Evolutionary conservation across 23 red algal genomes (phyloP).

Genomic region (Gracilaria caudata): DNA sequence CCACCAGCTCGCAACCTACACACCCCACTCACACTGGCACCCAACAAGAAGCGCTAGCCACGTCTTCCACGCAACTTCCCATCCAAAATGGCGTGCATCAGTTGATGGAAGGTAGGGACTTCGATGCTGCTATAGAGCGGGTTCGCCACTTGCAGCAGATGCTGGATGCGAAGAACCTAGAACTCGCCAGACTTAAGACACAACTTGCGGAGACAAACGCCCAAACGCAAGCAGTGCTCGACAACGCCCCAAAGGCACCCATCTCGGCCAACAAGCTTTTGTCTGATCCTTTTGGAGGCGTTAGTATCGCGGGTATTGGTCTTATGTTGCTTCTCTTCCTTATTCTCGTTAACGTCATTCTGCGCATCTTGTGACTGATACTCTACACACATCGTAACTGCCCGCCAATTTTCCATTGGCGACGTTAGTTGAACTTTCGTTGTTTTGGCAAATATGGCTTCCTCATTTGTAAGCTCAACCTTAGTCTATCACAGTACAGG

Average conservation of each 20-base stretch:
- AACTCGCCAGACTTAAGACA: conserved; percentile 50
- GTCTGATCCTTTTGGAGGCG: conserved; percentile 63
- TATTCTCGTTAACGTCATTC: conserved; percentile 53
- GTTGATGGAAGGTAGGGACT: conserved; percentile 16
- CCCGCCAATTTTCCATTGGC: neutral
- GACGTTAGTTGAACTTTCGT: neutral
- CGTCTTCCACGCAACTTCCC: neutral
- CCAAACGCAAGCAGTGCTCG: conserved; percentile 42
- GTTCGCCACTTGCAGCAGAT: conserved; percentile 45
- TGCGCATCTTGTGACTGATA: conserved; percentile 30
- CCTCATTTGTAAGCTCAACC: neutral
- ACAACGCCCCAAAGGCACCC: conserved; percentile 56
- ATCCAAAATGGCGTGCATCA: conserved; percentile 11
- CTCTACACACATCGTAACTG: neutral
- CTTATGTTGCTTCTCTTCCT: conserved; percentile 59
- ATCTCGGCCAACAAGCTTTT: conserved; percentile 33
- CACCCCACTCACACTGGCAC: neutral
- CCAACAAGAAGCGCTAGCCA: neutral
- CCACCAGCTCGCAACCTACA: neutral
- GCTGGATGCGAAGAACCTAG: conserved; percentile 48
- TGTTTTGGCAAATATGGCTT: neutral
- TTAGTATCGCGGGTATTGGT: conserved; percentile 56
- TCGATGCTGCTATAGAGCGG: conserved; percentile 63
- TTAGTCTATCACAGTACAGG: neutral
- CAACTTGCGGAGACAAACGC: conserved; percentile 65